These are phyloP conservation scores for Spiromastix sp. DNA, from an alignment of 2,329 filamentous ascomycete species.

Conservation along the genomic window DNA sequence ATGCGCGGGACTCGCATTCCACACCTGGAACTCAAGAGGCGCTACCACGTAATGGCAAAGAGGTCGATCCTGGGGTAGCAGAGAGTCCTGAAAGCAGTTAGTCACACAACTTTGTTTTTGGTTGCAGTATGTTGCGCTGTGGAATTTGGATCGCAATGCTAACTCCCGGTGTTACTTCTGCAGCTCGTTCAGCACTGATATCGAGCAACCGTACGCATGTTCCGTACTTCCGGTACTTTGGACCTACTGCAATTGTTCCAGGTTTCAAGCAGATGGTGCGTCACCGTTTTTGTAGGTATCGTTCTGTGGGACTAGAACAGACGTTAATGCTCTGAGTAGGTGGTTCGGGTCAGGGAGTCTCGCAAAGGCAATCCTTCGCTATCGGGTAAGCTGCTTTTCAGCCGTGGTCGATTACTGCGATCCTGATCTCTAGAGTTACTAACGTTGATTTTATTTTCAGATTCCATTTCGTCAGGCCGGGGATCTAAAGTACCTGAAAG, in stretches of 20 bases:
- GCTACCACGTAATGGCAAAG: slow-evolving; percentile 6
- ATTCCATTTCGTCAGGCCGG: slow-evolving; percentile 26
- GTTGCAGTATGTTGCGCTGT: background rate
- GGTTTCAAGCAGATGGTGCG: slow-evolving; percentile 85
- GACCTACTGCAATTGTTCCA: slow-evolving; percentile 80
- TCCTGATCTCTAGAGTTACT: background rate
- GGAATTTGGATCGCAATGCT: background rate
- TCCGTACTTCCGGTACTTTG: slow-evolving; percentile 85
- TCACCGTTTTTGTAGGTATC: background rate
- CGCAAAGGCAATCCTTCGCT: slow-evolving; percentile 30
- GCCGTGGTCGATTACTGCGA: too few relatives aligned
- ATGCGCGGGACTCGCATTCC: background rate
- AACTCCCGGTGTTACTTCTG: background rate
- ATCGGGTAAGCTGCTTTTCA: slow-evolving; percentile 25
- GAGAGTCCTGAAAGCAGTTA: slow-evolving; percentile 29
- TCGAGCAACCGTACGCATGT: slow-evolving; percentile 41
- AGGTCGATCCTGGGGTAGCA: slow-evolving; percentile 15
- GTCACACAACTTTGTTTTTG: slow-evolving; percentile 7
- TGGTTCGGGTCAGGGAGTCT: slow-evolving; percentile 48
- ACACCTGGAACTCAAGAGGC: slow-evolving; percentile 1
- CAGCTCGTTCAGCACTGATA: slow-evolving; percentile 29
- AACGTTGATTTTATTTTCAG: slow-evolving; percentile 12
- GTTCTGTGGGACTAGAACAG: slow-evolving; percentile 14
- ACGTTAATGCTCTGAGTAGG: slow-evolving; percentile 49
- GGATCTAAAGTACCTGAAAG: slow-evolving; percentile 21